Base-by-base conservation (phyloP, 2,329 filamentous ascomycete genomes). In the Seiridium cupressi region DNA sequence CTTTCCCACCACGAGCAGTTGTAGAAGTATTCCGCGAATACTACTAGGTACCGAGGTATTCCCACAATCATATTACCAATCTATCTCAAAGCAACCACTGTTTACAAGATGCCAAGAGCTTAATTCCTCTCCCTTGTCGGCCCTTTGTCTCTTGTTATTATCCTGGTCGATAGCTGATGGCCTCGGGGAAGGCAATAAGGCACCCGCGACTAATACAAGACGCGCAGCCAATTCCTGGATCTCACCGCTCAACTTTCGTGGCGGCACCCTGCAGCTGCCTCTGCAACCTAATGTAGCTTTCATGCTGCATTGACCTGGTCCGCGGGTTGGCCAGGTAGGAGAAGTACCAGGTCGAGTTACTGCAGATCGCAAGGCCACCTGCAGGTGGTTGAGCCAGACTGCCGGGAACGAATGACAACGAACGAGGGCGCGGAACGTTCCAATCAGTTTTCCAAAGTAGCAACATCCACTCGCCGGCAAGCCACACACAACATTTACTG, bases 311-410 rank as follows among this genome's bases (percentile, higher is more conserved):
- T 5, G 1, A 47, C 3, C 49, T 31, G 6, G 32, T 13, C 34
- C n/a, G 11, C 49, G 35, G 49, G 49, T n/a, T 35, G 49, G 35
- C 49, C 38, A 35, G 26, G 49, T 35, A 38, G 26, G 47, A 49
- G 31, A 38, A 38, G 13, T 32, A 53, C 49, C 49, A 36, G 34
- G 49, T 13, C 35, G 38, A 38, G 34, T 32, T 35, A 32, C 31
- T 53, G 49, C 35, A 36, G 49, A 53, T 36, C 47, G 49, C 49
- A 38, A 18, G 32, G 49, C 31, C 32, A 53, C 31, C 36, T 55
- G 51, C 51, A 55, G 51, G 31, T 44, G 49, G 35, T n/a, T 34
- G 51, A 55, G 18, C 51, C 51, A 55, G 51, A 42, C 32, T 42
- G 36, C 40, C 40, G 51, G 40, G 18, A 42, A 44, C 54, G 44